phyloP scores from a whole-genome alignment of 306 rosid species.

The Quercus berberidifolia region DNA sequence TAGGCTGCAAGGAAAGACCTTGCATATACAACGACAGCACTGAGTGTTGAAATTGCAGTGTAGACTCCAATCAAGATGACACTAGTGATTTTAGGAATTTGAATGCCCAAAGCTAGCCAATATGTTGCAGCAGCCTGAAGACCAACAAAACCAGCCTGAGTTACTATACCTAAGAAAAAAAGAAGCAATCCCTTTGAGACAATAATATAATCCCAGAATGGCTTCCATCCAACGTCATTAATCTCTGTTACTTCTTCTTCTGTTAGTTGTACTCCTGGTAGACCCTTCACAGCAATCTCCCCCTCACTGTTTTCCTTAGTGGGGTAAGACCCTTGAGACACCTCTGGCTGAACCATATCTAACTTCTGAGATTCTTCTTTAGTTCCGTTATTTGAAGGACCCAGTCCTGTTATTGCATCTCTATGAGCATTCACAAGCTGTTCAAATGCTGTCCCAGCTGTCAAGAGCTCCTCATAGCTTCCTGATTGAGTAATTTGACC shows the following conservation, averaged over 20 bases:
- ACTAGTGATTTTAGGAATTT: constrained; percentile 45
- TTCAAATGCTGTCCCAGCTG: constrained; percentile 69
- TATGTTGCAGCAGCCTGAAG: constrained; percentile 53
- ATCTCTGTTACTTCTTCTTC: constrained; percentile 66
- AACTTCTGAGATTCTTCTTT: constrained; percentile 16
- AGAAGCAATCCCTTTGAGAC: constrained; percentile 42
- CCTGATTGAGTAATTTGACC: constrained; percentile 68
- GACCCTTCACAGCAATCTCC: constrained; percentile 29
- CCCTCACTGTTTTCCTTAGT: constrained; percentile 32
- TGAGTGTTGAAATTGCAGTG: constrained; percentile 40
- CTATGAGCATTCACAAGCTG: constrained; percentile 80
- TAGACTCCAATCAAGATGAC: constrained; percentile 52
- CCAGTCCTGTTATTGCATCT: constrained; percentile 41
- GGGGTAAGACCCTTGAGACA: constrained; percentile 15
- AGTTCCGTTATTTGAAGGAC: constrained; percentile 25
- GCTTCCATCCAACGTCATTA: constrained; percentile 71
- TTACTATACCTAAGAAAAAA: constrained; percentile 22
- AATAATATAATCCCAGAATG: constrained; percentile 56
- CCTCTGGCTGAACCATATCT: constrained; percentile 17
- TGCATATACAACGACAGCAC: constrained; percentile 38
- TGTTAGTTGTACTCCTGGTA: constrained; percentile 48
- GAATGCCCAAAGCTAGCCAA: constrained; percentile 74
- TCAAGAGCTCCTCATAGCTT: constrained; percentile 56
- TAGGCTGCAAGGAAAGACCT: constrained; percentile 38
- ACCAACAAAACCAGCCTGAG: constrained; percentile 32